Percentiles rank a stretch among this genome's conserved stretches.
Evolutionary conservation across 73 alveolate species (phyloP).

Genomic region (Tetrahymena thermophila): DNA sequence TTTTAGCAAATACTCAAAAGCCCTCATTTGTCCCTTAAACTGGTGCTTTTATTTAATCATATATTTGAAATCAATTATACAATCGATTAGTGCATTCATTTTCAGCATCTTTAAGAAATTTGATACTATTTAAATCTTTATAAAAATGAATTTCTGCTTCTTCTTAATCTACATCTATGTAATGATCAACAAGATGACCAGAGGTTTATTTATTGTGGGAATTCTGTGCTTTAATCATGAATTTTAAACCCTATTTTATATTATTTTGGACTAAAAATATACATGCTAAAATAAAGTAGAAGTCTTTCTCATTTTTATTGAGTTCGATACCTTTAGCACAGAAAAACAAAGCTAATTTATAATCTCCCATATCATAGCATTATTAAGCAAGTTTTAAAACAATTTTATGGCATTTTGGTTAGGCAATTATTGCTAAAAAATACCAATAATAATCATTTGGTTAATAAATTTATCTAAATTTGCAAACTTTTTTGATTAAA

Average conservation of each 20-base stretch:
- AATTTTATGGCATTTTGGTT: neutral
- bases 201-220: neutral
- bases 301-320: neutral
- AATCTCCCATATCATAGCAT: neutral
- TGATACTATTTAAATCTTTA: neutral
- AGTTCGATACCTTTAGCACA: neutral
- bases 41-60: too few species aligned
- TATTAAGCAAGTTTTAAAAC: neutral
- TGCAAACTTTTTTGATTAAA: neutral
- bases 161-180: neutral
- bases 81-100: neutral
- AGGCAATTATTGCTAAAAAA: neutral
- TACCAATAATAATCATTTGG: neutral
- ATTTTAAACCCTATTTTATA: neutral
- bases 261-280: neutral
- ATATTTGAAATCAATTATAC: neutral
- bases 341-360: neutral
- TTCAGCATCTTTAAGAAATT: neutral
- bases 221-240: neutral
- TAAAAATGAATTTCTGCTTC: neutral
- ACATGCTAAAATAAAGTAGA: neutral
- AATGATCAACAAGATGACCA: neutral
- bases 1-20: too few species aligned
- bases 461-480: neutral
- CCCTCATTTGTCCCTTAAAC: too few species aligned